These are phyloP conservation scores for Knoxdaviesia capensis DNA, from an alignment of 2,329 filamentous ascomycete genomes.

Conservation along the genomic window DNA sequence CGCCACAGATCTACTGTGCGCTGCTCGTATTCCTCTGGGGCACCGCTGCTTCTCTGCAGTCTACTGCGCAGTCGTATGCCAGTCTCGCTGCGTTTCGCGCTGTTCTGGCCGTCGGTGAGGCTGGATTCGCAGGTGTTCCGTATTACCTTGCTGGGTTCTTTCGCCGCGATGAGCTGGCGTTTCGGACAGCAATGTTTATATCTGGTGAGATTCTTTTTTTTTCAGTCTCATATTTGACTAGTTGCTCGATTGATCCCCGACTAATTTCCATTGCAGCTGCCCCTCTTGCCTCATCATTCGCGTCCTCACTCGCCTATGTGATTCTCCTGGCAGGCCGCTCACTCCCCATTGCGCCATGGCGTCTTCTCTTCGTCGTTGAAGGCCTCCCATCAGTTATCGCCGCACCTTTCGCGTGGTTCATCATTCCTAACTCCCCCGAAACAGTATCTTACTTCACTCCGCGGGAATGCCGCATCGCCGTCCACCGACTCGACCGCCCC, in stretches of 20 bases:
- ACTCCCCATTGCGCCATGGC: slow-evolving; percentile 60
- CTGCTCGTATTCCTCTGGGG: slow-evolving; percentile 62
- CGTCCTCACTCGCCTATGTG: slow-evolving; percentile 58
- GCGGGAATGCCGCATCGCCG: slow-evolving; percentile 49
- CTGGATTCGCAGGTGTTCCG: slow-evolving; percentile 43
- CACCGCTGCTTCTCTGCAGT: slow-evolving; percentile 54
- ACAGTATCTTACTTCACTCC: slow-evolving; percentile 41
- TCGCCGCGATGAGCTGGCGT: slow-evolving; percentile 52
- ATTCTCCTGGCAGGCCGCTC: slow-evolving; percentile 49
- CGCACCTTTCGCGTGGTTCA: slow-evolving; percentile 50
- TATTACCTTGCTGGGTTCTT: slow-evolving; percentile 47
- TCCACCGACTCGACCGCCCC: slow-evolving; percentile 37
- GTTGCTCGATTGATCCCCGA: not conserved
- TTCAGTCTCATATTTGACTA: slow-evolving; percentile 3
- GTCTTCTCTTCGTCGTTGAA: slow-evolving; percentile 67
- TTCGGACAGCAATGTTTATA: slow-evolving; percentile 71
- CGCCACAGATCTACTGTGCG: slow-evolving; percentile 38
- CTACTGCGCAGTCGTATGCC: slow-evolving; percentile 41
- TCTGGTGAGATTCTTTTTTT: slow-evolving; percentile 26
- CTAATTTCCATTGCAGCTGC: slow-evolving; percentile 54
- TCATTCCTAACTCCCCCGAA: slow-evolving; percentile 58
- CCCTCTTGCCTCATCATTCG: slow-evolving; percentile 61
- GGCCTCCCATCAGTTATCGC: slow-evolving; percentile 67
- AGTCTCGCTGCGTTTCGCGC: slow-evolving; percentile 32
- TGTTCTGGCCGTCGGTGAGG: slow-evolving; percentile 41